A percentile compares a stretch with the other conserved stretches of the same genome.
phyloP scores from a whole-genome alignment of 2,329 filamentous ascomycete species.

The Pseudocercospora crystallina region DNA sequence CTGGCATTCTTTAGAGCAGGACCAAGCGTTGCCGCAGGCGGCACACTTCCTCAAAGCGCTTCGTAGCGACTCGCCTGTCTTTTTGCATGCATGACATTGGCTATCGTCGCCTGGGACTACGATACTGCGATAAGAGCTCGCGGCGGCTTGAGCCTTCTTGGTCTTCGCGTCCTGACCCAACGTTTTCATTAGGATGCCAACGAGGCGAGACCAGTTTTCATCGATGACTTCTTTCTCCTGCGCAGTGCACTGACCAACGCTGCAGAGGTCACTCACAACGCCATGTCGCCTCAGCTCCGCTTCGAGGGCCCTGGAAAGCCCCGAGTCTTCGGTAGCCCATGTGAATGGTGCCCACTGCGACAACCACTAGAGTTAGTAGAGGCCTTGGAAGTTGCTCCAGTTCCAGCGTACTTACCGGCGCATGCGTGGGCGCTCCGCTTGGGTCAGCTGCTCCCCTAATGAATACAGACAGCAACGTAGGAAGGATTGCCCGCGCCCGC shows the following conservation, averaged over 20 bases:
- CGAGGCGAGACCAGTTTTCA: not conserved
- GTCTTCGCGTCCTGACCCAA: too few relatives aligned
- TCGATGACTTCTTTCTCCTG: conserved; percentile 2
- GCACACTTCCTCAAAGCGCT: not conserved
- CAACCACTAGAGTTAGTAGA: not conserved
- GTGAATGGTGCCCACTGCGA: not conserved
- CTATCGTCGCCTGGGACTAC: too few relatives aligned
- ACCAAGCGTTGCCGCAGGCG: not conserved
- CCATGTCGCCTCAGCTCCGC: not conserved
- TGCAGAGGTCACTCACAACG: not conserved
- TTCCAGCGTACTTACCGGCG: too few relatives aligned
- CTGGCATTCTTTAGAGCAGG: not conserved
- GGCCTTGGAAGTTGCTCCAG: too few relatives aligned
- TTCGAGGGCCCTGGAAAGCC: not conserved
- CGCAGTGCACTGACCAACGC: not conserved
- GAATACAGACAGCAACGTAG: not conserved
- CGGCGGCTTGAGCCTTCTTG: too few relatives aligned
- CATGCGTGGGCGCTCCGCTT: not conserved
- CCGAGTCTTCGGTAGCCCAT: conserved; percentile 1
- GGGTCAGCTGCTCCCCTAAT: not conserved
- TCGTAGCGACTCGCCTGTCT: too few relatives aligned
- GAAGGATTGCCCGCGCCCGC: not conserved
- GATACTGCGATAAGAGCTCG: too few relatives aligned
- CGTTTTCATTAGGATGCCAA: not conserved
- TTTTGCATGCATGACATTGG: too few relatives aligned